Conservation (phyloP, 1,284 basidiomycete genomes). For the Sanghuangporus weigelae region DNA sequence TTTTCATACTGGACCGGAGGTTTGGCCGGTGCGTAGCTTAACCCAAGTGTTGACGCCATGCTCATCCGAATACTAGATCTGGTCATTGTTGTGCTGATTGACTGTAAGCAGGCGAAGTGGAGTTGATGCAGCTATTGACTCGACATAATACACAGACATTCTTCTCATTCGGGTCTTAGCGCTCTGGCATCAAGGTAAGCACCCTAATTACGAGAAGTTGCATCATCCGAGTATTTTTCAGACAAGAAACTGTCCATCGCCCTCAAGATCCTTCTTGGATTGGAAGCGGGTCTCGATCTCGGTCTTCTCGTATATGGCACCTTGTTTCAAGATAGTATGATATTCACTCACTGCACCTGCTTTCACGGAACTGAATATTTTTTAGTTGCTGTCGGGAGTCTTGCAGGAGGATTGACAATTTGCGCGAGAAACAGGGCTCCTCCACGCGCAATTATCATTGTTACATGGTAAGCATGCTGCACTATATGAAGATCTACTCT, state of each 20-base stretch:
- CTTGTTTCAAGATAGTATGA: not conserved
- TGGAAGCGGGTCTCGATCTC: not conserved
- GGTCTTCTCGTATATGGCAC: not conserved
- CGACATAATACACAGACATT: not conserved
- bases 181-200: not conserved
- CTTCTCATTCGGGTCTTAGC: slow-evolving; percentile 7
- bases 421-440: not conserved
- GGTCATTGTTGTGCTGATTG: not conserved
- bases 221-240: not conserved
- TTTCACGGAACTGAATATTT: not conserved
- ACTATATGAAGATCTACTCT: not conserved
- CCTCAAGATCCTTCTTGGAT: not conserved
- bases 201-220: no score
- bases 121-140: not conserved
- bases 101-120: not conserved
- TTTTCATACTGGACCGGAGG: not conserved
- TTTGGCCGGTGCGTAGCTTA: not conserved
- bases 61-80: not conserved
- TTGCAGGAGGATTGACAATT: not conserved
- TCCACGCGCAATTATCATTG: not conserved
- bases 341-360: not conserved
- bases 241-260: not conserved
- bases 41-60: not conserved
- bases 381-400: not conserved
- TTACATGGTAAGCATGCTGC: not conserved